phyloP scores from a whole-genome alignment of 805 yeast species.

The Tetrapisispora fleetii region DNA sequence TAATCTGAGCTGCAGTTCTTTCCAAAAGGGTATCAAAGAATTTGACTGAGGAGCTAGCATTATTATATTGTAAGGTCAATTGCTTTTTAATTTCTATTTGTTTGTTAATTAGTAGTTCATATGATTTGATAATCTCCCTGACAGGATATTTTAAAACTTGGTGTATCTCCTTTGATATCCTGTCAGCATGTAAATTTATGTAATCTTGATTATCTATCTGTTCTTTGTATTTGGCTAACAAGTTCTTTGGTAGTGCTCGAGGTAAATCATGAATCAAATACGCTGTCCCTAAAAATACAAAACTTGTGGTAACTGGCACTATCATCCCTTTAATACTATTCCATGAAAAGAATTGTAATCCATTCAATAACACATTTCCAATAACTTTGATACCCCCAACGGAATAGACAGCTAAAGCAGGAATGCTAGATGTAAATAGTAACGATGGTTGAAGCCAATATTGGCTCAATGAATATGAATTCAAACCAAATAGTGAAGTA shows the following conservation, averaged over 20 bases:
- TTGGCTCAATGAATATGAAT: constrained; percentile 16
- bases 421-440: constrained; percentile 27
- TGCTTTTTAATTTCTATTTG: constrained; percentile 18
- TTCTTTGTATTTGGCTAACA: constrained; percentile 57
- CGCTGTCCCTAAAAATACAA: constrained; percentile 43
- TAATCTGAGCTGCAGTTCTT: constrained; percentile 15
- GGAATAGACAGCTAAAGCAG: constrained; percentile 27
- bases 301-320: constrained; percentile 43
- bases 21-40: constrained; percentile 20
- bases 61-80: constrained; percentile 17
- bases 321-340: constrained; percentile 37
- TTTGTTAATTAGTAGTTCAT: constrained; percentile 22
- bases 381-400: constrained; percentile 34
- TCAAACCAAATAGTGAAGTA: constrained; percentile 13
- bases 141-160: constrained; percentile 74
- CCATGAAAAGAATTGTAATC: constrained; percentile 31
- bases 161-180: constrained; percentile 75
- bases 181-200: constrained; percentile 62
- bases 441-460: constrained; percentile 28
- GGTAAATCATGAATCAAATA: constrained; percentile 77
- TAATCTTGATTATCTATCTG: constrained; percentile 65
- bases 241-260: constrained; percentile 75
- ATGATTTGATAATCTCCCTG: constrained; percentile 49
- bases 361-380: constrained; percentile 28
- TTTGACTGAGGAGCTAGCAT: constrained; percentile 19